A percentile compares a stretch with the other conserved stretches of the same genome.
These are phyloP conservation scores for Leccinum fallax DNA, from an alignment of 1,284 basidiomycete genomes.

Conservation along the genomic window DNA sequence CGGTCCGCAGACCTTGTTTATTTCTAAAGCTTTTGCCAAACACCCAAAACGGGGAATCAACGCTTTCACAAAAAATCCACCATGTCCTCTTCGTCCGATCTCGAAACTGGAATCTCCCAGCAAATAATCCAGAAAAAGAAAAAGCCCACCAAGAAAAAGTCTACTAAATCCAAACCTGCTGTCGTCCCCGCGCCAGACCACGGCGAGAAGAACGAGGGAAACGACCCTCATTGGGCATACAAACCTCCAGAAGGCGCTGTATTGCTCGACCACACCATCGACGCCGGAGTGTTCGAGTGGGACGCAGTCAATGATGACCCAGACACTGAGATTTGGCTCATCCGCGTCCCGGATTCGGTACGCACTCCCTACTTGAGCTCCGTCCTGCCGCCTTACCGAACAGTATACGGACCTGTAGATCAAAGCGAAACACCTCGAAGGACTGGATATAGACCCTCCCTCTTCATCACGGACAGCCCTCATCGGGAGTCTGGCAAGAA, in stretches of 20 bases:
- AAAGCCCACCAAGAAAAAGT: conserved; percentile 4
- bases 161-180: conserved; percentile 11
- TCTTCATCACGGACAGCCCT: conserved; percentile 38
- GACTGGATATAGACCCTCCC: conserved; percentile 47
- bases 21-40: conserved; percentile 32
- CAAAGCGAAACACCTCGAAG: conserved; percentile 62
- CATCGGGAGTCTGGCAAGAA: conserved; percentile 54
- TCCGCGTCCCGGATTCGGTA: conserved; percentile 68
- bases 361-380: not conserved
- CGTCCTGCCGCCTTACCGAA: not conserved
- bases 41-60: conserved; percentile 15
- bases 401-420: conserved; percentile 43
- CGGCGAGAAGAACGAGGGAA: conserved; percentile 52
- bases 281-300: conserved; percentile 64
- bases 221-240: conserved; percentile 55
- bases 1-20: conserved; percentile 21
- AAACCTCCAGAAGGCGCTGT: conserved; percentile 53
- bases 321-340: conserved; percentile 67
- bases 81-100: conserved; percentile 32
- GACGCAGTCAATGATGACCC: conserved; percentile 59
- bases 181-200: conserved; percentile 10
- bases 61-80: not conserved
- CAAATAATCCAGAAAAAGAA: conserved; percentile 10
- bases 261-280: conserved; percentile 41
- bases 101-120: conserved; percentile 11